Evolutionary conservation across 768 basidiomycete genomes (phyloP).

Genomic region (Suillus clintonianus): DNA sequence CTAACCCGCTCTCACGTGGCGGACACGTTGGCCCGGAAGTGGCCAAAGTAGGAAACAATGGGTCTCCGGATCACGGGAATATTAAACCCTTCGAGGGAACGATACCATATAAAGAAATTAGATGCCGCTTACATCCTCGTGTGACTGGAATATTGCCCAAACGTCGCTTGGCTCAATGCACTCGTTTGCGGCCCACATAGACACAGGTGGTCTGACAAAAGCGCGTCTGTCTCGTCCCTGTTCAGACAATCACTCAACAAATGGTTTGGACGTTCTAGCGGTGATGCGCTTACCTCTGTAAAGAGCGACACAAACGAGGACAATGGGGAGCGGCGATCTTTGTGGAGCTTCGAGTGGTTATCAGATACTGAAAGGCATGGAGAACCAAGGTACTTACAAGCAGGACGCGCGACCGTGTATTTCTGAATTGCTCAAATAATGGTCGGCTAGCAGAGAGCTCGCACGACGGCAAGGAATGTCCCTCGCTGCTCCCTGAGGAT

Average conservation of each 20-base stretch:
- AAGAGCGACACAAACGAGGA: slow-evolving; percentile 27
- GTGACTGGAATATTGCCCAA: slow-evolving; percentile 60
- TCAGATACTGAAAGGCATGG: not conserved
- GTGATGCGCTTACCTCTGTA: slow-evolving; percentile 17
- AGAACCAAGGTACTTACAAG: slow-evolving; percentile 38
- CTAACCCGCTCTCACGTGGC: slow-evolving; percentile 10
- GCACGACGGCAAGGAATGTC: slow-evolving; percentile 3
- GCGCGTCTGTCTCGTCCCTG: slow-evolving; percentile 14
- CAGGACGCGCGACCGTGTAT: slow-evolving; percentile 55
- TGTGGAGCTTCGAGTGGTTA: slow-evolving; percentile 22
- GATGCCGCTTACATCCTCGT: slow-evolving; percentile 54
- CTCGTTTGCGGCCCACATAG: slow-evolving; percentile 52
- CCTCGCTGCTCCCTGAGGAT: slow-evolving; percentile 10
- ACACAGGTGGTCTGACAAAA: slow-evolving; percentile 31
- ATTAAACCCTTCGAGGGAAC: not conserved
- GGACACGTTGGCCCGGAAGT: slow-evolving; percentile 15
- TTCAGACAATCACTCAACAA: not conserved
- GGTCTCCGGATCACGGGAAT: slow-evolving; percentile 10
- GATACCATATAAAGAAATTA: not conserved
- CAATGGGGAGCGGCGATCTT: slow-evolving; percentile 21
- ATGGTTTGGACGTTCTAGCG: not conserved
- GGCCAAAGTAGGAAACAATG: slow-evolving; percentile 6
- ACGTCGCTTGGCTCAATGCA: slow-evolving; percentile 37
- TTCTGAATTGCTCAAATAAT: slow-evolving; percentile 44
- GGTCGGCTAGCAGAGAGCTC: slow-evolving; percentile 10